A percentile compares a stretch with the other conserved stretches of the same genome.
Conservation (phyloP, 495 filamentous ascomycete species). For the Penicillium psychrofluorescens region DNA sequence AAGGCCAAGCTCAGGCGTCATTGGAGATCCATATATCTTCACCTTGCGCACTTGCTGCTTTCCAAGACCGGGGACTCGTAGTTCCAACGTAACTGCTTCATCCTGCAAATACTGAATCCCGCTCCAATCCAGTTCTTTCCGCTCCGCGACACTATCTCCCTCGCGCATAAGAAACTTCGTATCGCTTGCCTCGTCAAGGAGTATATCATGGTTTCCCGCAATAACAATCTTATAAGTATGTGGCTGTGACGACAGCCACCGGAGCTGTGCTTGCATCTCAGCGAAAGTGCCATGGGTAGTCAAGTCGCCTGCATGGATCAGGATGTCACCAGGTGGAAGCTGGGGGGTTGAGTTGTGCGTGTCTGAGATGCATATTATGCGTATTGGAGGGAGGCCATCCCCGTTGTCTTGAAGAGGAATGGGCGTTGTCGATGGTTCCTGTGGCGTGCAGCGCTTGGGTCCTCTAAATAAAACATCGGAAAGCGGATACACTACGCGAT, state of each 20-base stretch:
- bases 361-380: slow-evolving; percentile 14
- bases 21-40: slow-evolving; percentile 41
- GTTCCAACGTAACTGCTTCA: slow-evolving; percentile 30
- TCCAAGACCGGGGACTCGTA: slow-evolving; percentile 31
- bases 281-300: slow-evolving; percentile 47
- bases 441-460: not conserved
- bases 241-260: slow-evolving; percentile 55
- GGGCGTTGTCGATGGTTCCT: not conserved
- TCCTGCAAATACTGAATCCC: slow-evolving; percentile 43
- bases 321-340: slow-evolving; percentile 14
- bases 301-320: slow-evolving; percentile 30
- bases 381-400: not conserved
- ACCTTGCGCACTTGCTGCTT: not conserved
- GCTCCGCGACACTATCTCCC: slow-evolving; percentile 10
- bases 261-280: slow-evolving; percentile 53
- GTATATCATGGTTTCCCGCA: slow-evolving; percentile 42
- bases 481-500: not conserved
- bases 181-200: slow-evolving; percentile 21
- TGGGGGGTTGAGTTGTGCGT: slow-evolving; percentile 11
- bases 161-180: not conserved
- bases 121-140: slow-evolving; percentile 26
- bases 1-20: slow-evolving; percentile 41
- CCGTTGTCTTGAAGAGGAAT: not conserved
- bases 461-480: not conserved
- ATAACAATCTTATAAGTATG: slow-evolving; percentile 62